phyloP scores from a whole-genome alignment of 805 yeast species.

The Metschnikowia noctiluminum region DNA sequence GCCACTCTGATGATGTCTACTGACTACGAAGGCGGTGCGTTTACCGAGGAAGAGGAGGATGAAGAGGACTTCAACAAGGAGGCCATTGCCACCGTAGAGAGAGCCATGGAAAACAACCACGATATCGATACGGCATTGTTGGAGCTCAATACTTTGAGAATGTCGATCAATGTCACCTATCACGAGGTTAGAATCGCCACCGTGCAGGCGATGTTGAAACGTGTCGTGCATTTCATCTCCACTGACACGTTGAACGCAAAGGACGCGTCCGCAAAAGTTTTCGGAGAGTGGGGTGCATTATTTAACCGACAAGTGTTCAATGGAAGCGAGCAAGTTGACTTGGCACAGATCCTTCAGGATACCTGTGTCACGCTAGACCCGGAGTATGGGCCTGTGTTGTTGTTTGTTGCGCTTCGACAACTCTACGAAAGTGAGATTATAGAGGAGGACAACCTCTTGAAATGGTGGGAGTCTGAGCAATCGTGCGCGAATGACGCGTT shows the following conservation, averaged over 20 bases:
- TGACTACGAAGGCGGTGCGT: conserved; percentile 42
- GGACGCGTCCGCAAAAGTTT: conserved; percentile 73
- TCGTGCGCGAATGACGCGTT: conserved; percentile 40
- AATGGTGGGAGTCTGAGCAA: conserved; percentile 69
- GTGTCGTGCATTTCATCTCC: conserved; percentile 69
- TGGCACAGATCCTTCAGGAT: conserved; percentile 52
- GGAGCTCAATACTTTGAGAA: conserved; percentile 89
- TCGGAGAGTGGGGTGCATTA: conserved; percentile 77
- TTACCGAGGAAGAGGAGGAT: conserved; percentile 33
- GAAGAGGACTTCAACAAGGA: conserved; percentile 82
- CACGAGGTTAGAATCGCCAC: conserved; percentile 90
- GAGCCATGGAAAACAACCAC: conserved; percentile 91
- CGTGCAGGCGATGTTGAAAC: conserved; percentile 60
- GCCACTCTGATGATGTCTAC: conserved; percentile 40
- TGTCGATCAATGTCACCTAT: conserved; percentile 96
- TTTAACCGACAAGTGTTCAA: conserved; percentile 85
- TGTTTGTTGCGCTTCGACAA: conserved; percentile 51
- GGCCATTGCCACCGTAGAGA: conserved; percentile 88
- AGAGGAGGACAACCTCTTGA: conserved; percentile 73
- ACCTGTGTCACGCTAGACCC: conserved; percentile 32
- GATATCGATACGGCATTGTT: conserved; percentile 88
- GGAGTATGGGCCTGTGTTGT: conserved; percentile 46
- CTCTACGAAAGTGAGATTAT: conserved; percentile 80
- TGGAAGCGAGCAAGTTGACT: conserved; percentile 70
- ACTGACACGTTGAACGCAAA: conserved; percentile 75